Percentiles rank a stretch among this genome's conserved stretches.
These are phyloP conservation scores for Cadophora luteo-olivacea DNA, from an alignment of 2,329 filamentous ascomycete species.

Conservation along the genomic window DNA sequence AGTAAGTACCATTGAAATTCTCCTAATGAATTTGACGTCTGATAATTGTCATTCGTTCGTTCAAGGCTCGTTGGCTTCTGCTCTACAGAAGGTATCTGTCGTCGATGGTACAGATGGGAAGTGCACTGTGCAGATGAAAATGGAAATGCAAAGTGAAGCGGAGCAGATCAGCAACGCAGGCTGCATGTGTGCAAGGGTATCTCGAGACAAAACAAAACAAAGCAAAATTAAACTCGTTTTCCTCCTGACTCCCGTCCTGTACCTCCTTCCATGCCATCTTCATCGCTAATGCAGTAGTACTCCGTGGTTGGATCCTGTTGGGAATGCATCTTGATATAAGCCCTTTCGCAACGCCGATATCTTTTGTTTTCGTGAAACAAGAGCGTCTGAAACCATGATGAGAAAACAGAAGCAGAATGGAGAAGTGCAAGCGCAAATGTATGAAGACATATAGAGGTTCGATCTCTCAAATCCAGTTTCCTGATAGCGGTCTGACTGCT, in stretches of 20 bases:
- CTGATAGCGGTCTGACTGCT: neutral
- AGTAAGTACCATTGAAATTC: too few species aligned
- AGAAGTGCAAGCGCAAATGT: too few species aligned
- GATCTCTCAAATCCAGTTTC: conserved; percentile 3
- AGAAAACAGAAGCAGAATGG: neutral
- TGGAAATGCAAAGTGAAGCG: neutral
- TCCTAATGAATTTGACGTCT: too few species aligned
- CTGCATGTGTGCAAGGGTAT: neutral
- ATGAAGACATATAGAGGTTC: neutral
- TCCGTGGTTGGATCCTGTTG: too few species aligned
- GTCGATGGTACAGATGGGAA: neutral
- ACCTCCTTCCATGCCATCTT: neutral
- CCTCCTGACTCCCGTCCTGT: neutral
- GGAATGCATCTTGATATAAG: too few species aligned
- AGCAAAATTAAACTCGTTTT: neutral
- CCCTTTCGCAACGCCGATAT: too few species aligned
- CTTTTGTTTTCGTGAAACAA: too few species aligned
- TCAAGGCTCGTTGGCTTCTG: neutral
- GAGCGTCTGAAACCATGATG: neutral
- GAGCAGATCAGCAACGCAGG: neutral
- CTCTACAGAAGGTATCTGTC: neutral
- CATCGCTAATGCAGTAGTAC: neutral
- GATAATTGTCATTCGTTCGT: too few species aligned
- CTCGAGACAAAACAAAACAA: neutral
- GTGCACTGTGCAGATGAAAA: too few species aligned